Base-by-base conservation (phyloP, 2,329 filamentous ascomycete genomes). In the Aspergillus intermedius region DNA sequence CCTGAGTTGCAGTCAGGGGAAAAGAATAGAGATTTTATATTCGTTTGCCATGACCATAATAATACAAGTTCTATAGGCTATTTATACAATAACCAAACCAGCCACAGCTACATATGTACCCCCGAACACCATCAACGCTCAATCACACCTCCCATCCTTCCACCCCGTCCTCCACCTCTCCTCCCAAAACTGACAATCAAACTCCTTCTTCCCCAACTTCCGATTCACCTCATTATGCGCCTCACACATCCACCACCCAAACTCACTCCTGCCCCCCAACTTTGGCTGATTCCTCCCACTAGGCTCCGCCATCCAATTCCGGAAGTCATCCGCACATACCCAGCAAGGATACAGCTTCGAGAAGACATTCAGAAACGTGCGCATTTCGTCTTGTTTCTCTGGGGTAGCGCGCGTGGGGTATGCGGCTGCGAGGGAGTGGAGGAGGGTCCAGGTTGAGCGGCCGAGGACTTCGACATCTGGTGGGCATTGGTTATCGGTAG, bases 141-240 rank as follows among this genome's bases (percentile, higher is more conserved):
- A 83, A 70, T 80, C 81, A 66, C 82, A 86, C 49, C 81, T 72
- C 17, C 82, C 82, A 73, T 86, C 82, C 65, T 77, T 81, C 74
- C 84, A 96, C 0, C 93, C 93, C 1, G 87, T 93, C 71, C 87
- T 78, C 93, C 93, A 98, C 67, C 93, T 80, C 77, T 97, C 88
- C 68, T 96, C 84, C 91, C 93, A 97, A 61, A 77, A 81, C 48
- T 75, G 76, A 72, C 93, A 98, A 76, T 98, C 90, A 72, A 98
- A 98, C 59, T 79, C 79, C 51, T 81, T 77, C 78, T 98, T 98
- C 44, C 93, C 93, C 58, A 98, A 69, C 75, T 96, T 97, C 51
- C 68, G 65, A 67, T 74, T 77, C 39, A 76, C 72, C 50, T 72
- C 74, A 60, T 77, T 76, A 65, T 76, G 74, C 51, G 74, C 74